Base-by-base conservation (phyloP, 2,329 filamentous ascomycete genomes). In the Neonectria magnoliae region DNA sequence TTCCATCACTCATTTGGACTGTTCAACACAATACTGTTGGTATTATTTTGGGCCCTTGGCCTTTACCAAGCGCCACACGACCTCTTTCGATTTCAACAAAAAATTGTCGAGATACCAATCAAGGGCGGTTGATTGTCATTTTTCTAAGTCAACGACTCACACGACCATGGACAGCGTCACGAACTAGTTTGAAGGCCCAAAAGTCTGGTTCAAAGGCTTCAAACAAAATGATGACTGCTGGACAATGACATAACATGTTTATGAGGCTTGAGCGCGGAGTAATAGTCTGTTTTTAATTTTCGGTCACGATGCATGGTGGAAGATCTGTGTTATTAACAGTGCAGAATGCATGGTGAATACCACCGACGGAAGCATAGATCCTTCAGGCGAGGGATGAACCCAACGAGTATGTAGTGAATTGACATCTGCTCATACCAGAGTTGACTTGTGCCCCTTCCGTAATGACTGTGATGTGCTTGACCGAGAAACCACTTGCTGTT, bases 71-170 rank as follows among this genome's bases (percentile, higher is more conserved):
- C 29, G 22, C 52, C 60, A 50, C 33, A 57, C 54, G 54, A 38
- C 54, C 33, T 10, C 64, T 69, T 63, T 29, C 50, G 38, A 52
- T 68, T 69, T 55, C 69, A 67, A 36, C 13, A 14, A 5, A 36
- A 33, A 33, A 33, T 62, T 67, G 66, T 66, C 58, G 76, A 71
- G 72, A 78, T 78, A 77, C 76, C 76, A 42, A 73, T 44, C 52
- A 58, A 60, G 63, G 68, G 68, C 66, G 68, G 69, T 55, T 64
- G 59, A 38, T 63, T 56, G 36, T 73, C 41, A 56, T 65, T 68
- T 68, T 73, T 69, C 62, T 55, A 62, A 61, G 31, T 60, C 57
- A 60, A 66, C 60, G 62, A 72, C 64, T 61, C 65, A 69, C 65
- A 69, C 70, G 72, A 74, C 74, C 62, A 76, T 71, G 70, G 71